phyloP scores from a whole-genome alignment of 768 basidiomycete genomes.

The Cyathus striatus region DNA sequence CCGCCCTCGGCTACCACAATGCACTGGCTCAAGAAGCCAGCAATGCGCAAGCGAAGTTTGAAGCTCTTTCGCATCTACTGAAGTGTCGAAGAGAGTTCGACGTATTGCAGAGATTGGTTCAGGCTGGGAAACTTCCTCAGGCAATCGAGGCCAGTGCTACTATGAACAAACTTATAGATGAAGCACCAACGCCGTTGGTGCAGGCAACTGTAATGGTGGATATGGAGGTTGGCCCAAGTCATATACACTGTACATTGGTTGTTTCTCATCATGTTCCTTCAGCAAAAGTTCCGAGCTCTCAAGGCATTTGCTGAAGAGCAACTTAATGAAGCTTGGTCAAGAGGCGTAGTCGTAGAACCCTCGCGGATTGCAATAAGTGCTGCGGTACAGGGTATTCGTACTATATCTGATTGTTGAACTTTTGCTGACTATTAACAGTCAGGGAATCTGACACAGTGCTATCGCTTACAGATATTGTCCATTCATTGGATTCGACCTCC shows the following conservation, averaged over 20 bases:
- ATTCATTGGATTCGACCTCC: constrained; percentile 51
- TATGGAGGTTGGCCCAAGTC: constrained; percentile 47
- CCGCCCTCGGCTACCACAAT: constrained; percentile 53
- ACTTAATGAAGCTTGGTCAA: constrained; percentile 61
- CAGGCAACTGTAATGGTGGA: constrained; percentile 48
- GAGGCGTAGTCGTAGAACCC: constrained; percentile 48
- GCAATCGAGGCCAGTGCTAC: constrained; percentile 43
- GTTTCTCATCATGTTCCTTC: constrained; percentile 1
- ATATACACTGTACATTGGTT: constrained; percentile 2
- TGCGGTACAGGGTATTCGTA: constrained; percentile 40
- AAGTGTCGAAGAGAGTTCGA: constrained; percentile 44
- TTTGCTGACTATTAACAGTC: constrained; percentile 31
- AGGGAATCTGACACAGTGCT: constrained; percentile 48
- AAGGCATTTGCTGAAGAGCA: constrained; percentile 66
- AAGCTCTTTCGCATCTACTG: constrained; percentile 51
- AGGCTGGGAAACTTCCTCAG: constrained; percentile 58
- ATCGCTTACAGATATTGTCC: constrained; percentile 48
- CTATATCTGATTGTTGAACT: not conserved
- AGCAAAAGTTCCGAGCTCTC: constrained; percentile 54
- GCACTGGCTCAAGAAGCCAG: constrained; percentile 56
- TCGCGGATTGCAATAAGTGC: constrained; percentile 45
- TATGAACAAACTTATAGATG: constrained; percentile 39
- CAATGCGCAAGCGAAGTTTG: constrained; percentile 46
- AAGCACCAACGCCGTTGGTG: constrained; percentile 45
- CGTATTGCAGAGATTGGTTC: constrained; percentile 38